Evolutionary conservation across 139 green algal genomes (phyloP).

Genomic region (Picochlorum costavermella): DNA sequence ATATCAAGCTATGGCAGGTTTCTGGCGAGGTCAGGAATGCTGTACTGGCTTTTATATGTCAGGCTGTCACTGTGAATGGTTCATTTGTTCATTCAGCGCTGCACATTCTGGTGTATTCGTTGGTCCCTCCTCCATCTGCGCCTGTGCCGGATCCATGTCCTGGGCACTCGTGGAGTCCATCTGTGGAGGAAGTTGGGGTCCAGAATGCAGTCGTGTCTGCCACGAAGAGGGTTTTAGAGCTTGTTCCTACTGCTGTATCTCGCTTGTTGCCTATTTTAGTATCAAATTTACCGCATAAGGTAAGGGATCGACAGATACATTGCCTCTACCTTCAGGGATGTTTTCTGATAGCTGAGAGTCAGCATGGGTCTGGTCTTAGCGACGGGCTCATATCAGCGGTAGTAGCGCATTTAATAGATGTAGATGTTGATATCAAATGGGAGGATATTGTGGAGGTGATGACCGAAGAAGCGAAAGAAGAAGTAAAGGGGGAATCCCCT

Average conservation of each 20-base stretch:
- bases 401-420: slow-evolving; percentile 59
- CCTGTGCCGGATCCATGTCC: slow-evolving; percentile 7
- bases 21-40: slow-evolving; percentile 24
- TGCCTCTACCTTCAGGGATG: slow-evolving; percentile 66
- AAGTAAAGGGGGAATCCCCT: slow-evolving; percentile 30
- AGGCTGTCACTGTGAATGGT: slow-evolving; percentile 55
- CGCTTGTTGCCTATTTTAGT: slow-evolving; percentile 48
- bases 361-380: slow-evolving; percentile 35
- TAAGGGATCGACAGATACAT: slow-evolving; percentile 48
- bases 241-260: slow-evolving; percentile 56
- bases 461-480: slow-evolving; percentile 42
- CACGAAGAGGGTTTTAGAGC: slow-evolving; percentile 43
- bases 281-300: slow-evolving; percentile 56
- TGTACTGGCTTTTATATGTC: slow-evolving; percentile 47
- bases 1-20: slow-evolving; percentile 44
- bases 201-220: slow-evolving; percentile 42
- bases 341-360: slow-evolving; percentile 46
- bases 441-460: slow-evolving; percentile 76
- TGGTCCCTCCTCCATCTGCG: slow-evolving; percentile 39
- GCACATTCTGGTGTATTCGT: slow-evolving; percentile 30
- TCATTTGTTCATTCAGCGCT: slow-evolving; percentile 54
- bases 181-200: slow-evolving; percentile 18
- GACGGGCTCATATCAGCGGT: slow-evolving; percentile 56
- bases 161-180: slow-evolving; percentile 34
- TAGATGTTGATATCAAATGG: slow-evolving; percentile 80